Evolutionary conservation across 1,284 basidiomycete species (phyloP).

Genomic region (Neolentinus lepideus): DNA sequence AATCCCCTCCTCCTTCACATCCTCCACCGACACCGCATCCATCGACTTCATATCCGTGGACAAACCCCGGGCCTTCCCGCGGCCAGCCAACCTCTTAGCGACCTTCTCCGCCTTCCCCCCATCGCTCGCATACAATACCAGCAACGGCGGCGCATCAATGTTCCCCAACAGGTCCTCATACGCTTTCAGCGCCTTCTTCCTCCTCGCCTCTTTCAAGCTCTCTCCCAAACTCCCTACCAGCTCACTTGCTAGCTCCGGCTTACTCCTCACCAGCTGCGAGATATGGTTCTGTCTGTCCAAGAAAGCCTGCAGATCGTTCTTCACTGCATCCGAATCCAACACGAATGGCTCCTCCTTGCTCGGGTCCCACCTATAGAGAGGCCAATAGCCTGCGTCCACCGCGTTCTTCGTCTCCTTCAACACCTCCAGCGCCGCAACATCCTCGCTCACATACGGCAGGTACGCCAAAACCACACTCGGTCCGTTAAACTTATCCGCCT

Average conservation of each 20-base stretch:
- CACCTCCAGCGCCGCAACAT: slow-evolving; percentile 78
- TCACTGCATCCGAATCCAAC: slow-evolving; percentile 91
- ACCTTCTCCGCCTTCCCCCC: slow-evolving; percentile 94
- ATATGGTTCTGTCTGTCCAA: slow-evolving; percentile 96
- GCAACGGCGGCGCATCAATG: slow-evolving; percentile 86
- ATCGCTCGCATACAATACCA: slow-evolving; percentile 91
- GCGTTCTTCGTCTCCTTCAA: slow-evolving; percentile 97
- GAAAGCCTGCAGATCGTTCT: slow-evolving; percentile 93
- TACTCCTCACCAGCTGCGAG: slow-evolving; percentile 81
- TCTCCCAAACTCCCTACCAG: slow-evolving; percentile 83
- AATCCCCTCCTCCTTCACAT: slow-evolving; percentile 64
- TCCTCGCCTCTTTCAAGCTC: slow-evolving; percentile 79
- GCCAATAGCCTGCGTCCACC: slow-evolving; percentile 97
- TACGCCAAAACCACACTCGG: slow-evolving; percentile 94
- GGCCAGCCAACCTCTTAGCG: slow-evolving; percentile 81
- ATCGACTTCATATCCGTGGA: slow-evolving; percentile 67
- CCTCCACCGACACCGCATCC: slow-evolving; percentile 75
- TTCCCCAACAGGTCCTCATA: slow-evolving; percentile 83
- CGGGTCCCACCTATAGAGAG: slow-evolving; percentile 97
- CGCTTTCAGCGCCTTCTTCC: slow-evolving; percentile 77
- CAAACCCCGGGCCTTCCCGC: slow-evolving; percentile 84
- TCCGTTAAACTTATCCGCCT: slow-evolving; percentile 88
- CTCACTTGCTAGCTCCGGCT: slow-evolving; percentile 78
- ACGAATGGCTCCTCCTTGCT: slow-evolving; percentile 86
- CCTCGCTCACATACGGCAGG: slow-evolving; percentile 80